Evolutionary conservation across 179 eudicot species (phyloP).

Genomic region (Spergularia azorica): DNA sequence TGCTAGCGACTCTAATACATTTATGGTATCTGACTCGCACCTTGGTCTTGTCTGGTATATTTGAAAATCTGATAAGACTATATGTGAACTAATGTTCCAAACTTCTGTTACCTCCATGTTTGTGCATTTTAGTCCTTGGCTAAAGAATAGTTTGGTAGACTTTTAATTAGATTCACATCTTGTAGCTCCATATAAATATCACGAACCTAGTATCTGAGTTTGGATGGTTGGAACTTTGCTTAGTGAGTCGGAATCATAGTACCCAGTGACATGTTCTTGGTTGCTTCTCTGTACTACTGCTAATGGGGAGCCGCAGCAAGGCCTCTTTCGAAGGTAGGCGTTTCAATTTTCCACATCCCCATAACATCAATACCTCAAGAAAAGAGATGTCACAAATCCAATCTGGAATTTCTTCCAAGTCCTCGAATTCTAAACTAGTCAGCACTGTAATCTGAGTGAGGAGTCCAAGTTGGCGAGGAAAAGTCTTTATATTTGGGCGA

Average conservation of each 20-base stretch:
- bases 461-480: constrained; percentile 9
- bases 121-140: not conserved
- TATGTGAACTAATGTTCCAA: not conserved
- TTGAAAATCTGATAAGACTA: not conserved
- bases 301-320: too few species aligned
- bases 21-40: not conserved
- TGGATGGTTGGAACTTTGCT: not conserved
- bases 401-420: not conserved
- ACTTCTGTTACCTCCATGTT: not conserved
- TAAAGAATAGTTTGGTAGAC: not conserved
- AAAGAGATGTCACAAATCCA: too few species aligned
- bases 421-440: not conserved
- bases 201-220: not conserved
- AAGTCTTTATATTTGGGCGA: not conserved
- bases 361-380: too few species aligned
- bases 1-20: not conserved
- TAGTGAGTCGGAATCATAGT: too few species aligned
- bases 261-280: too few species aligned
- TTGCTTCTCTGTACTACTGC: too few species aligned
- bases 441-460: not conserved
- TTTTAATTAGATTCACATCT: not conserved
- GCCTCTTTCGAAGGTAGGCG: too few species aligned
- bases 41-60: not conserved
- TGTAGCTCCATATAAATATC: not conserved
- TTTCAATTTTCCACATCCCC: too few species aligned